Percentiles rank a stretch among this genome's conserved stretches.
Evolutionary conservation across 352 stramenopile species (phyloP).

Genomic region (Phytophthora agathidicida): DNA sequence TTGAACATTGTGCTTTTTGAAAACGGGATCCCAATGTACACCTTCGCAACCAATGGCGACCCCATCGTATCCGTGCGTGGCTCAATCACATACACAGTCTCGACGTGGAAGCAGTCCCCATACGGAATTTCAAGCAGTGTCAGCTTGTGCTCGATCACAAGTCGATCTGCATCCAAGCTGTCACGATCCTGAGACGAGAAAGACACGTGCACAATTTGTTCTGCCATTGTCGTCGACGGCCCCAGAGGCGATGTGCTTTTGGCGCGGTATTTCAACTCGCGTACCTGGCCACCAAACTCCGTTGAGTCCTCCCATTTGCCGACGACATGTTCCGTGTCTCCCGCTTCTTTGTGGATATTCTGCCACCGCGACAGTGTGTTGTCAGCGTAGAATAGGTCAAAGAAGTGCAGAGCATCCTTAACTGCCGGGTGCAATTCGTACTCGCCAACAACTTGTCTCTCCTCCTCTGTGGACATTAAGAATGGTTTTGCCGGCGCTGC

Average conservation of each 20-base stretch:
- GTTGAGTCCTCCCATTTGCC: constrained; percentile 63
- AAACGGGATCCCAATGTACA: constrained; percentile 80
- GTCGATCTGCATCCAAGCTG: constrained; percentile 43
- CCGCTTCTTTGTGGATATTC: constrained; percentile 57
- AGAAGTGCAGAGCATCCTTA: constrained; percentile 64
- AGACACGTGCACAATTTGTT: constrained; percentile 56
- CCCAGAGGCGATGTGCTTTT: constrained; percentile 78
- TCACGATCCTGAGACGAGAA: constrained; percentile 48
- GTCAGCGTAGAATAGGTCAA: constrained; percentile 77
- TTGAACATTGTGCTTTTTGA: constrained; percentile 88
- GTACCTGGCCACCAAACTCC: constrained; percentile 67
- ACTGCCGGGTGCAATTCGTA: constrained; percentile 64
- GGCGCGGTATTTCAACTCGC: constrained; percentile 75
- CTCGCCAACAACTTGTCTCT: constrained; percentile 71
- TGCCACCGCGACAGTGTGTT: constrained; percentile 57
- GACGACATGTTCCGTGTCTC: constrained; percentile 67
- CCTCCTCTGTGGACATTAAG: constrained; percentile 69
- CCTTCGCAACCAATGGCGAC: constrained; percentile 45
- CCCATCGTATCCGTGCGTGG: constrained; percentile 38
- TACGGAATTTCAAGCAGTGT: constrained; percentile 81
- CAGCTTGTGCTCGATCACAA: constrained; percentile 71
- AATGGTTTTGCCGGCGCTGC: constrained; percentile 54
- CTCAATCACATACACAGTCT: constrained; percentile 68
- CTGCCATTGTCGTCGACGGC: constrained; percentile 63
- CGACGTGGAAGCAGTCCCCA: constrained; percentile 79